These are phyloP conservation scores for Zopfochytrium polystomum DNA, from an alignment of 371 early-diverging fungal genomes.

Conservation along the genomic window DNA sequence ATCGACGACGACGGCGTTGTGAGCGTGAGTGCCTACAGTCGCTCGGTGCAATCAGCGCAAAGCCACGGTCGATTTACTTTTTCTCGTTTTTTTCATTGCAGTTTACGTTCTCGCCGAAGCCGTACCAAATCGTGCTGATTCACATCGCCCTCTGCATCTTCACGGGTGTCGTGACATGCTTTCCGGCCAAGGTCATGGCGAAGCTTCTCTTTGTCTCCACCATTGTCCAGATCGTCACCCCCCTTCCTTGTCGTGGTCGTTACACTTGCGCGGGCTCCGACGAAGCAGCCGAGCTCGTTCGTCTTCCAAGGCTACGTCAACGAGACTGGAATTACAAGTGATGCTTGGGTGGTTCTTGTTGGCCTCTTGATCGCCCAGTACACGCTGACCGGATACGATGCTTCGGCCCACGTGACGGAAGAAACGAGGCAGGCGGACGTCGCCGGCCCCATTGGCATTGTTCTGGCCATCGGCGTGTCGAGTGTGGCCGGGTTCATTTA, in stretches of 20 bases:
- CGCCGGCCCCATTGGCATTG: constrained; percentile 64
- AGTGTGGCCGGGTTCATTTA: constrained; percentile 55
- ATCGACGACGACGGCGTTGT: too few relatives aligned
- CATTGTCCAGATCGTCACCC: constrained; percentile 55
- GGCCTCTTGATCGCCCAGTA: constrained; percentile 55
- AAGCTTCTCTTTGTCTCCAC: constrained; percentile 52
- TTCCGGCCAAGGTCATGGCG: constrained; percentile 54
- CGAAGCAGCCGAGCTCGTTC: constrained; percentile 44
- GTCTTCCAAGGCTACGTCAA: constrained; percentile 37
- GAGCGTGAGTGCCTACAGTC: neutral
- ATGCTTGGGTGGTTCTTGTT: constrained; percentile 48
- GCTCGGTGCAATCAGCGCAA: too few relatives aligned
- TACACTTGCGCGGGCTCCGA: constrained; percentile 47
- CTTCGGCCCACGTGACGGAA: constrained; percentile 71
- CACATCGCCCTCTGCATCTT: constrained; percentile 52
- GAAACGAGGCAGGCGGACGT: constrained; percentile 60
- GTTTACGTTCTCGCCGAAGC: constrained; percentile 15
- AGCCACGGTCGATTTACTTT: too few relatives aligned
- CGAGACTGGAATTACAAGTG: constrained; percentile 21
- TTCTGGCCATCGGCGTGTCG: constrained; percentile 59
- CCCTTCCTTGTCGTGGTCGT: constrained; percentile 52
- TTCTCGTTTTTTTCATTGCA: neutral
- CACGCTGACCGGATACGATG: constrained; percentile 69
- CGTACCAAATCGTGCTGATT: constrained; percentile 40
- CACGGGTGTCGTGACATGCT: constrained; percentile 57